Evolutionary conservation across 1,284 basidiomycete genomes (phyloP), one percentile per base, ranked within the genome.

Genomic region (Trichosporon ovoides): DNA sequence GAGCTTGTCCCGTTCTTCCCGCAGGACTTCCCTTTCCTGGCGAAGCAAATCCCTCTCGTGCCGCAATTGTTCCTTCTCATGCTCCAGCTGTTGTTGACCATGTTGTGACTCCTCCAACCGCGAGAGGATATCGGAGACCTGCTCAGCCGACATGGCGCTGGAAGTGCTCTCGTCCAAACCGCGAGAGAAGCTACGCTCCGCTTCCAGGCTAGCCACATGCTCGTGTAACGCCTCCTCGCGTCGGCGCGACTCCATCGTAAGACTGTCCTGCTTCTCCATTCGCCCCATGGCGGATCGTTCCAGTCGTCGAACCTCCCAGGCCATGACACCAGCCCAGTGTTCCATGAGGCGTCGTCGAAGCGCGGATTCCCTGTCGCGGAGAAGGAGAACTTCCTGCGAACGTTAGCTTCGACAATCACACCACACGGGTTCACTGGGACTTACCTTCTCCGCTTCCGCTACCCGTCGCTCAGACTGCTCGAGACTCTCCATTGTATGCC

Each of bases 291-390:
- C 61, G 2, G 64, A 52, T 20, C 62, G 59, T 53, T 75, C 73
- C 3, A 79, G 58, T 12, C 76, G 66, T 9, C 73, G 66, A 3
- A 78, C 72, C 64, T 79, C 77, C 75, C 77, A 78, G 5, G 75
- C 74, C 70, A 79, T 72, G 24, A 73, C 71, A 18, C 76, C 73
- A 1, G 75, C 72, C 71, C 74, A 78, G 57, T 79, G 77, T 54
- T 79, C 77, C 70, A 75, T 77, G 46, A 79, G 58, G 38, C 63
- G 65, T 7, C 73, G 63, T 1, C 77, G 67, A 7, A 78, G 59
- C 1, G 58, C 52, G 2, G 70, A 64, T 61, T 78, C 77, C 48
- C 77, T 61, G 49, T 75, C 72, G 14, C 71, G 69, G 16, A 78
- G 59, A 13, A 74, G 63, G 18, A 75, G 66, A 31, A 77, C 71